A percentile compares a stretch with the other conserved stretches of the same genome.
Conservation (phyloP, 2,329 filamentous ascomycete species). For the Nigrograna mackinnonii region DNA sequence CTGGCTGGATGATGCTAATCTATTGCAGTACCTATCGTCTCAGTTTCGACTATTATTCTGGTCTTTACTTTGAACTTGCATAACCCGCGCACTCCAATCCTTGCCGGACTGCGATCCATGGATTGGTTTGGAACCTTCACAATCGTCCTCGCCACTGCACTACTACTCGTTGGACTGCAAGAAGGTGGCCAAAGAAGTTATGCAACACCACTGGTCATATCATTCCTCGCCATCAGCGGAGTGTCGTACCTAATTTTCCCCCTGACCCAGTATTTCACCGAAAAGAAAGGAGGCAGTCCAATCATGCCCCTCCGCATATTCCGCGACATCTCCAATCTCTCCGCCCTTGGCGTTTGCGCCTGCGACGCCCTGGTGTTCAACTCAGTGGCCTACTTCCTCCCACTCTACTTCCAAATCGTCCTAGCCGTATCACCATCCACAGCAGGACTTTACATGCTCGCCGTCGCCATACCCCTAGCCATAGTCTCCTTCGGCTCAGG, state of each 20-base stretch:
- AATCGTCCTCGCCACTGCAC: slow-evolving; percentile 51
- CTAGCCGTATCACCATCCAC: slow-evolving; percentile 61
- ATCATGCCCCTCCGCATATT: slow-evolving; percentile 75
- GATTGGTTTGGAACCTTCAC: slow-evolving; percentile 58
- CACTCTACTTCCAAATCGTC: slow-evolving; percentile 74
- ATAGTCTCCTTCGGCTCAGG: slow-evolving; percentile 51
- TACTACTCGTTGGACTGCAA: slow-evolving; percentile 57
- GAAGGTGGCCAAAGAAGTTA: slow-evolving; percentile 55
- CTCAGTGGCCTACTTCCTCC: slow-evolving; percentile 70
- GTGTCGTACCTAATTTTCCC: slow-evolving; percentile 55
- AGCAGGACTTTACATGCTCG: slow-evolving; percentile 64
- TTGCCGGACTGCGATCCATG: slow-evolving; percentile 51
- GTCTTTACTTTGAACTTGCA: slow-evolving; percentile 57
- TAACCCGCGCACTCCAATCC: slow-evolving; percentile 53
- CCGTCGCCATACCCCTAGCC: slow-evolving; percentile 55
- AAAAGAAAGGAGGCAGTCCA: slow-evolving; percentile 63
- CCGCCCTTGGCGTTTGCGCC: slow-evolving; percentile 55
- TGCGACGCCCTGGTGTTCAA: slow-evolving; percentile 64
- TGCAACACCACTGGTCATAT: slow-evolving; percentile 54
- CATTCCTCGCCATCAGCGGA: slow-evolving; percentile 53
- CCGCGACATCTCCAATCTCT: slow-evolving; percentile 57
- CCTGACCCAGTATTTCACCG: slow-evolving; percentile 65
- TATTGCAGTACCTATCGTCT: slow-evolving; percentile 53
- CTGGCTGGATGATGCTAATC: slow-evolving; percentile 8
- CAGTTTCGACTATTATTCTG: slow-evolving; percentile 52